Base-by-base conservation (phyloP, 1,284 basidiomycete genomes). In the Ustilago bromivora region DNA sequence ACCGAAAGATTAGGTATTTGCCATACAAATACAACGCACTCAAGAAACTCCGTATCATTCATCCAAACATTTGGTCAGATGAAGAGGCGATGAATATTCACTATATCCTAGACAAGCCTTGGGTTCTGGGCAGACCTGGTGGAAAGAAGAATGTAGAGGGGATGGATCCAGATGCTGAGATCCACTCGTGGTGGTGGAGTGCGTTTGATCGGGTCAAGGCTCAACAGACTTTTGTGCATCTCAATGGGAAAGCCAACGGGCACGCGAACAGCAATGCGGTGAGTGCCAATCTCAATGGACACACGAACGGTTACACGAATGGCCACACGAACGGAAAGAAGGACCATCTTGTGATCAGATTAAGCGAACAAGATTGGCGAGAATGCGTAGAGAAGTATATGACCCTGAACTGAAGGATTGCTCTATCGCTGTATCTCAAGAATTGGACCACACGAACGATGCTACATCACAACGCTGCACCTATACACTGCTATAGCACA, bases 21-120 rank as follows among this genome's bases (percentile, higher is more conserved):
- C 90, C 91, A 0, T 95, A 92, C 90, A 90, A 90, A 69, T 95
- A 94, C 87, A 96, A 96, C 79, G 94, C 93, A 0, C 89, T 96
- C 75, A 94, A 94, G 87, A 93, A 93, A 19, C 86, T 94, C 71
- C 89, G 91, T 56, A 82, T 89, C 52, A 89, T 92, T 60, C 94
- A 96, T 85, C 85, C 88, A 38, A 84, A 89, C 56, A 86, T 92
- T 77, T 96, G 94, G 94, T 86, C 89, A 41, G 93, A 95, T 81
- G 89, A 91, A 12, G 91, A 93, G 83, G 91, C 94, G 38, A 80
- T 86, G 19, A 83, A 87, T 57, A 71, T 65, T 34, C 84, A 70
- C 65, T 85, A 84, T 57, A 85, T 85, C 46, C 62, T 82, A 32
- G 73, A 83, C 40, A 85, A 85, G 62, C 83, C 83, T 1, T 85